phyloP scores from a whole-genome alignment of 345 rosid species.

The Dimocarpus longan region DNA sequence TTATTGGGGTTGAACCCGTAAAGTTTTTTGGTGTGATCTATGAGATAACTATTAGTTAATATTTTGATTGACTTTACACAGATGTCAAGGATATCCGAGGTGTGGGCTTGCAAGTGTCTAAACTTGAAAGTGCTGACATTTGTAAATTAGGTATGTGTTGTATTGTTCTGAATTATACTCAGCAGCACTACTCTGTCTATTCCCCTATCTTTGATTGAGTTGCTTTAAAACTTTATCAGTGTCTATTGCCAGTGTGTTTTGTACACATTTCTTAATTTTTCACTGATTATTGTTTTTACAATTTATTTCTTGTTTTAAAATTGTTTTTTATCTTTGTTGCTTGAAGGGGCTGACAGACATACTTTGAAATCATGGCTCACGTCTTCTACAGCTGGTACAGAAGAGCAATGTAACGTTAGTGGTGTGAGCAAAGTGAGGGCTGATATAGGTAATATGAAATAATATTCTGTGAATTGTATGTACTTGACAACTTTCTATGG shows the following conservation, averaged over 20 bases:
- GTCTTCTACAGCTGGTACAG: slow-evolving; percentile 50
- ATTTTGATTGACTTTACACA: slow-evolving; percentile 24
- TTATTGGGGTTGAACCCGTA: not conserved
- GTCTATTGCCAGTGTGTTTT: not conserved
- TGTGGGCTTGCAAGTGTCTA: slow-evolving; percentile 94
- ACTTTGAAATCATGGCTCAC: slow-evolving; percentile 72
- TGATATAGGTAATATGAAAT: slow-evolving; percentile 43
- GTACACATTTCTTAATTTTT: not conserved
- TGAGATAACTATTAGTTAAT: not conserved
- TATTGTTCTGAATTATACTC: slow-evolving; percentile 15
- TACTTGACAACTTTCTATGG: not conserved
- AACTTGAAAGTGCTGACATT: slow-evolving; percentile 71
- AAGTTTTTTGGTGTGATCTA: not conserved
- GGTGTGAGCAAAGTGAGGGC: slow-evolving; percentile 28
- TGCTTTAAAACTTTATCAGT: not conserved
- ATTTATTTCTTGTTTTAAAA: slow-evolving; percentile 17
- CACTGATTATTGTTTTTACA: slow-evolving; percentile 6
- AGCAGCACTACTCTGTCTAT: not conserved
- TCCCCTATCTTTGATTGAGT: not conserved
- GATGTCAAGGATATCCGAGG: slow-evolving; percentile 91
- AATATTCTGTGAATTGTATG: not conserved
- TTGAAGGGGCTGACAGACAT: slow-evolving; percentile 51
- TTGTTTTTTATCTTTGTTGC: slow-evolving; percentile 11
- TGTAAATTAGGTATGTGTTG: slow-evolving; percentile 55
- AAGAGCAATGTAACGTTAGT: slow-evolving; percentile 28